A percentile compares a stretch with the other conserved stretches of the same genome.
These are phyloP conservation scores for Lentinula detonsa DNA, from an alignment of 768 basidiomycete genomes.

Conservation along the genomic window DNA sequence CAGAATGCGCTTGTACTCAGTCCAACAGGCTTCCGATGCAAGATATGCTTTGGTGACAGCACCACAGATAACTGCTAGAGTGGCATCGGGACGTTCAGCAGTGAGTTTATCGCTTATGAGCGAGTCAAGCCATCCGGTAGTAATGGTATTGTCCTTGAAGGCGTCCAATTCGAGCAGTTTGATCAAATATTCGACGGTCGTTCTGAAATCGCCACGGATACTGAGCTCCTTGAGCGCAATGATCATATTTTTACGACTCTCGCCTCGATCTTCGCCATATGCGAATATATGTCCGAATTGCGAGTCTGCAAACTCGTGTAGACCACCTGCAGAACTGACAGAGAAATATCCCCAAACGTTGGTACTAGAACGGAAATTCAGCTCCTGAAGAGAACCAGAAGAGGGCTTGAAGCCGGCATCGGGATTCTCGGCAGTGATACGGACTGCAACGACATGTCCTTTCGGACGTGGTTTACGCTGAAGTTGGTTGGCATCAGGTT, in stretches of 20 bases:
- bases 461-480: constrained; percentile 96
- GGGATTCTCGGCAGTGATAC: constrained; percentile 99
- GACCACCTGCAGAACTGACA: constrained; percentile 88
- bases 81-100: constrained; percentile 91
- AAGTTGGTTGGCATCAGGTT: constrained; percentile 79
- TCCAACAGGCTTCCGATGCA: constrained; percentile 82
- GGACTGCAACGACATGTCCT: constrained; percentile 97
- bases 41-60: constrained; percentile 94
- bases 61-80: constrained; percentile 92
- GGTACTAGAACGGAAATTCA: constrained; percentile 98
- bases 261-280: constrained; percentile 92
- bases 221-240: constrained; percentile 96
- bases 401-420: constrained; percentile 99
- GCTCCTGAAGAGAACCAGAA: constrained; percentile 92
- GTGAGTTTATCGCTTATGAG: constrained; percentile 97
- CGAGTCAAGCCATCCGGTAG: constrained; percentile 97
- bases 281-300: constrained; percentile 99
- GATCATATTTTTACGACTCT: constrained; percentile 99
- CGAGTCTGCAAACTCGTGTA: constrained; percentile 98
- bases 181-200: constrained; percentile 98
- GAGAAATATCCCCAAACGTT: constrained; percentile 99
- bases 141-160: constrained; percentile 96
- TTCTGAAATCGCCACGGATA: constrained; percentile 98
- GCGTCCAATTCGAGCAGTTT: constrained; percentile 93
- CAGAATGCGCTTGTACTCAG: constrained; percentile 90